Evolutionary conservation across 129 eudicot species (phyloP), one percentile per base, ranked within the genome.

Genomic region (Lonicera japonica): DNA sequence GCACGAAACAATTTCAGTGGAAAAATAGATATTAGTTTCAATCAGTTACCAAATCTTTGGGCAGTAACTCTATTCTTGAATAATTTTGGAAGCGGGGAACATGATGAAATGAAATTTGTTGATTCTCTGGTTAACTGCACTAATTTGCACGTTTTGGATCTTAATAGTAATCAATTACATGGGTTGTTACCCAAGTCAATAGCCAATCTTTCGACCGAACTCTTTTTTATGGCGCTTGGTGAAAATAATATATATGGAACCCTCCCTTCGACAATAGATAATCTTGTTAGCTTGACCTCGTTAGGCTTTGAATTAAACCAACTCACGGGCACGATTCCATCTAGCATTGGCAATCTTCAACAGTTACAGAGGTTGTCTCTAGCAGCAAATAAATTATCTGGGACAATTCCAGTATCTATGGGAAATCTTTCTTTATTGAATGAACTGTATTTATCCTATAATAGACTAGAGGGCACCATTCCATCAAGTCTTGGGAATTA

Each of bases 1-100:
- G 70, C 65, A 11, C 11, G 56, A 17, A 80, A 80, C 53, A 63
- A 69, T 56, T 61, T 80, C 16, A 66, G 64, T 21, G 86, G 86
- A n/a, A 80, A 72, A 69, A 45, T 78, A 18, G 45, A 47, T 1
- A 68, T 64, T 61, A 67, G 9, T 63, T 13, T 70, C 16, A 60
- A 69, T 0, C 18, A 40, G 34, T 16, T 73, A 0, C 67, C 69
- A 23, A 68, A 48, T 53, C 67, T 64, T 12, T 4, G 3, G 10
- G 39, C 41, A 0, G 1, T 78, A 54, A 58, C 72, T 9, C 43
- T 73, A 43, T n/a, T 59, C 21, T 15, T 39, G 0, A 78, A 78
- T 64, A 55, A 55, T 54, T 60, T 78, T 10, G 83, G 76, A 34
- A 78, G 69, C 5, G 83, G 83, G 29, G 75, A 78, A 0, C 25